Evolutionary conservation across 306 rosid genomes (phyloP).

Genomic region (Psophocarpus tetragonolobus): DNA sequence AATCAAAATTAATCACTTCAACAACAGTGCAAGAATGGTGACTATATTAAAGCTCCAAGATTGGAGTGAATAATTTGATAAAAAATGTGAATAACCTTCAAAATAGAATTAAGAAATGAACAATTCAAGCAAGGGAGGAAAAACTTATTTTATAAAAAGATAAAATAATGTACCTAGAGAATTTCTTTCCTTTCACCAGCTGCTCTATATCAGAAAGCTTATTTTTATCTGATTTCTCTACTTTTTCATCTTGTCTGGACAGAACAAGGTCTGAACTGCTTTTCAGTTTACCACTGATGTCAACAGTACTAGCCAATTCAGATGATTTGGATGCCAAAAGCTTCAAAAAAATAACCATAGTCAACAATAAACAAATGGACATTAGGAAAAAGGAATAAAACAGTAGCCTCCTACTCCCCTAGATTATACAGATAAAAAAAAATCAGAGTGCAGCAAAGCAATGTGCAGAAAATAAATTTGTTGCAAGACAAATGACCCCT

Average conservation of each 20-base stretch:
- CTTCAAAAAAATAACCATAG: conserved; percentile 32
- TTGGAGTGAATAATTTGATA: conserved; percentile 11
- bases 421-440: background rate
- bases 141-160: background rate
- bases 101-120: conserved; percentile 5
- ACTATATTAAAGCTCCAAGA: background rate
- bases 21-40: background rate
- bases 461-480: background rate
- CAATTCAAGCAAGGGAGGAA: conserved; percentile 14
- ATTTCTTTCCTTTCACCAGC: conserved; percentile 35
- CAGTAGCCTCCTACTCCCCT: background rate
- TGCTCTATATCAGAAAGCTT: conserved; percentile 44
- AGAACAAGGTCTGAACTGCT: conserved; percentile 19
- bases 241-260: conserved; percentile 19
- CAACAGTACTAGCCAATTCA: conserved; percentile 24
- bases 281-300: conserved; percentile 20
- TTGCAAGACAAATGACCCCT: background rate
- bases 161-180: conserved; percentile 45
- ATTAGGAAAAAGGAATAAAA: conserved; percentile 6
- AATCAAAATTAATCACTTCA: background rate
- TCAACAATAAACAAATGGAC: background rate
- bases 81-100: conserved; percentile 10
- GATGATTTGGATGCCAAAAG: conserved; percentile 25
- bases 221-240: conserved; percentile 32
- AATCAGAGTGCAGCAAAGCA: background rate